phyloP scores from a whole-genome alignment of 2,329 filamentous ascomycete genomes.

The Fusarium virguliforme region DNA sequence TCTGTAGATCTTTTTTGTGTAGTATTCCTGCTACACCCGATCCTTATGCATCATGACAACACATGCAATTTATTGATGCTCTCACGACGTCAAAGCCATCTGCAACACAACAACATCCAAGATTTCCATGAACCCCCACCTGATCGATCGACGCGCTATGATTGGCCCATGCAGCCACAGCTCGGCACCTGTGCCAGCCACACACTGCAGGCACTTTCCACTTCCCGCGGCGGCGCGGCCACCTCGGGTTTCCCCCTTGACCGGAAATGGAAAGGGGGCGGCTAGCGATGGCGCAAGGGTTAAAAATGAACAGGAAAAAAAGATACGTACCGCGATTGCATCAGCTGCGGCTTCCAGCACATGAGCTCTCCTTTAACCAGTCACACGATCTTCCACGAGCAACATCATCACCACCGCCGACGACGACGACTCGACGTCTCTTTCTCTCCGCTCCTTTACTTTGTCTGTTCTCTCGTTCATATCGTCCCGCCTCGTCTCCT shows the following conservation, averaged over 20 bases:
- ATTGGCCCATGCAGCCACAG: constrained; percentile 44
- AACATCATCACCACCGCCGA: constrained; percentile 21
- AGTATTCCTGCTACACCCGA: constrained; percentile 19
- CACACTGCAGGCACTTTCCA: constrained; percentile 27
- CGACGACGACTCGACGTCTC: constrained; percentile 7
- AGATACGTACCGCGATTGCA: constrained; percentile 42
- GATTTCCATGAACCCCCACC: background rate
- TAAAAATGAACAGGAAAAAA: background rate
- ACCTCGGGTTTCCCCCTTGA: constrained; percentile 1
- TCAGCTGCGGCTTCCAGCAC: constrained; percentile 31
- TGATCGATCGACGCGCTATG: constrained; percentile 20
- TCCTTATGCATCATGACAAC: constrained; percentile 3
- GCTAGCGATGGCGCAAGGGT: background rate
- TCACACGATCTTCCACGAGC: constrained; percentile 38
- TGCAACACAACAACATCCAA: constrained; percentile 4
- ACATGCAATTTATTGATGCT: constrained; percentile 2
- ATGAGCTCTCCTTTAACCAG: constrained; percentile 28
- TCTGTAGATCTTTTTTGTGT: background rate
- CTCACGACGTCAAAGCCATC: background rate
- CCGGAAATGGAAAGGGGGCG: background rate
- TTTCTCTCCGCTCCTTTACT: constrained; percentile 2
- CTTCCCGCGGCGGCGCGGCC: constrained; percentile 15
- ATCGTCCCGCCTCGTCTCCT: background rate
- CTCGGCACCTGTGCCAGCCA: constrained; percentile 35
- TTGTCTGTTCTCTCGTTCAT: constrained; percentile 9